These are phyloP conservation scores for Alternaria consortialis DNA, from an alignment of 2,329 filamentous ascomycete genomes.

Conservation along the genomic window DNA sequence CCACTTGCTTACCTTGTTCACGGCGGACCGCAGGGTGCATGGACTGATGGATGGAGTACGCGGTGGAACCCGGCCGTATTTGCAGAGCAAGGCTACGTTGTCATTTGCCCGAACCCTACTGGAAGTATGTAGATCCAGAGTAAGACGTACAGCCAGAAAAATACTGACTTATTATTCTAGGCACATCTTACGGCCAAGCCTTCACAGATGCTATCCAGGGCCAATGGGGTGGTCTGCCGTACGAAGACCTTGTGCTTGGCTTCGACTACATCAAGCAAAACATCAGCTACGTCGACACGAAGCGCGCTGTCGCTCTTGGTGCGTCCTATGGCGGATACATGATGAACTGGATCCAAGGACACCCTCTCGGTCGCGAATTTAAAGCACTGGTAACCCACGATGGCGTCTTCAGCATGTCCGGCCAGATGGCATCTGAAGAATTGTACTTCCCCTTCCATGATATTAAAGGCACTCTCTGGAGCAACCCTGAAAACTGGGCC, in stretches of 20 bases:
- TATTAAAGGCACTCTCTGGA: conserved; percentile 47
- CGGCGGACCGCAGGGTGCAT: conserved; percentile 81
- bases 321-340: conserved; percentile 62
- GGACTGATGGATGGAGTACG: conserved; percentile 79
- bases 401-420: conserved; percentile 74
- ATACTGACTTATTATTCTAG: background rate
- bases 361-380: conserved; percentile 82
- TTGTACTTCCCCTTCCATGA: conserved; percentile 63
- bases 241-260: conserved; percentile 80
- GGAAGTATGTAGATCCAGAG: conserved; percentile 64
- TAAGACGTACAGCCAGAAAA: background rate
- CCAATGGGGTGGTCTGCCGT: conserved; percentile 87
- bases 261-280: conserved; percentile 77
- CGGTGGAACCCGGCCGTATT: conserved; percentile 88
- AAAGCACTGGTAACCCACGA: conserved; percentile 90
- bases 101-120: conserved; percentile 82
- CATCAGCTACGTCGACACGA: conserved; percentile 73
- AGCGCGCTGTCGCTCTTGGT: conserved; percentile 75
- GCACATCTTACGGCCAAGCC: conserved; percentile 77
- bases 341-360: conserved; percentile 87
- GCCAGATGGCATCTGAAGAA: conserved; percentile 61
- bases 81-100: conserved; percentile 87
- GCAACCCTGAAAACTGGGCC: conserved; percentile 59
- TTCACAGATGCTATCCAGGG: conserved; percentile 78
- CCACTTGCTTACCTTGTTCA: conserved; percentile 83